These are phyloP conservation scores for Beta corolliflora DNA, from an alignment of 179 eudicot species.

Conservation along the genomic window DNA sequence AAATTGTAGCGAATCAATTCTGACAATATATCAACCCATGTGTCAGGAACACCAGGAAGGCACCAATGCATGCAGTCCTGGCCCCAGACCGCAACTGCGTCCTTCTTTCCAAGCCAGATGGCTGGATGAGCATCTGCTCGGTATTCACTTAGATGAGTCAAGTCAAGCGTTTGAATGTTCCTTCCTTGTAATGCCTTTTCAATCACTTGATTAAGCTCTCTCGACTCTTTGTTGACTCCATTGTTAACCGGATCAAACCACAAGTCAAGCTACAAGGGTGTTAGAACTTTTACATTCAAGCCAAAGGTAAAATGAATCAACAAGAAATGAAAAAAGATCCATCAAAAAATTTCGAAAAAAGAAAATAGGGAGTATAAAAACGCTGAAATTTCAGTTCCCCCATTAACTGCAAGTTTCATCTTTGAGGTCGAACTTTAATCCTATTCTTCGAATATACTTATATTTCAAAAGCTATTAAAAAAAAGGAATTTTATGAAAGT, in stretches of 20 bases:
- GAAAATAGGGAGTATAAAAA: not conserved
- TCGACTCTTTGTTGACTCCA: constrained; percentile 94
- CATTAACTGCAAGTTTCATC: no score
- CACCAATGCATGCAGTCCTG: constrained; percentile 99
- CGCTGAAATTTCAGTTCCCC: no score
- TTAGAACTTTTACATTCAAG: constrained; percentile 13
- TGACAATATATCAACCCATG: constrained; percentile 83
- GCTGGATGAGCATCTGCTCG: constrained; percentile 98
- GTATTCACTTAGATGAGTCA: constrained; percentile 82
- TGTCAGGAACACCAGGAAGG: constrained; percentile 93
- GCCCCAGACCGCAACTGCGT: constrained; percentile 91
- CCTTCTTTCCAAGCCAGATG: constrained; percentile 89
- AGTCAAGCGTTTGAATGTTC: constrained; percentile 55
- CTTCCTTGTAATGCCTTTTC: constrained; percentile 56
- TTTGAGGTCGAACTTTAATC: no score
- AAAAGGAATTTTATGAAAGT: no score
- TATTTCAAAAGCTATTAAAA: no score
- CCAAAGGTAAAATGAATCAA: not conserved
- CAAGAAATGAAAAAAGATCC: not conserved
- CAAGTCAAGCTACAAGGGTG: constrained; percentile 69
- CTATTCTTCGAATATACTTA: no score
- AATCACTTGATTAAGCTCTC: constrained; percentile 62
- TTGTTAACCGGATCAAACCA: constrained; percentile 90
- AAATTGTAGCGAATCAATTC: constrained; percentile 52
- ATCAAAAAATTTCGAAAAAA: no score